These are phyloP conservation scores for Stentor coeruleus DNA, from an alignment of 73 alveolate genomes.

Conservation along the genomic window DNA sequence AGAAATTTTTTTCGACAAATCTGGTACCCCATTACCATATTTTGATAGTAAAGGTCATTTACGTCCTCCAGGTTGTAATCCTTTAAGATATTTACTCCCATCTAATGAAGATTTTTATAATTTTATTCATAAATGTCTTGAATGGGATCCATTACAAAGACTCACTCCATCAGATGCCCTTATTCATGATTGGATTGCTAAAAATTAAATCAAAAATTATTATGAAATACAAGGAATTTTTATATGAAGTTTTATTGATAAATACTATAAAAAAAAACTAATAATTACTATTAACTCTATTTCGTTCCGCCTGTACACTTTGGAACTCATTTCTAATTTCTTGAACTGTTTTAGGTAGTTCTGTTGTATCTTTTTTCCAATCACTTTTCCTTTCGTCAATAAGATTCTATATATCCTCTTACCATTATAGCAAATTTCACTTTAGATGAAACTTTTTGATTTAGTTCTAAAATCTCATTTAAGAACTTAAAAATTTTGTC, in stretches of 20 bases:
- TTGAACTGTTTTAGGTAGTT: not conserved
- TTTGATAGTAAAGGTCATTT: not conserved
- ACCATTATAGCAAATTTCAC: conserved; percentile 9
- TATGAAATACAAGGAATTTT: no score
- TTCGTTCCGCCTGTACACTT: no score
- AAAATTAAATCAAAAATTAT: no score
- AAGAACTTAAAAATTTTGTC: not conserved
- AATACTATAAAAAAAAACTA: no score
- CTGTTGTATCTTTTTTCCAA: not conserved
- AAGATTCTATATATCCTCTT: not conserved
- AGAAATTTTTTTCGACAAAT: not conserved
- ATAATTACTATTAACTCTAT: no score
- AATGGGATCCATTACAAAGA: not conserved
- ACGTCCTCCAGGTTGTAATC: not conserved
- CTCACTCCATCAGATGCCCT: not conserved
- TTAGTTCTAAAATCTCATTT: not conserved
- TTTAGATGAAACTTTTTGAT: conserved; percentile 1
- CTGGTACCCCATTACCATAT: not conserved
- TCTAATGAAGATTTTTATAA: no score
- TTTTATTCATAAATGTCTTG: not conserved
- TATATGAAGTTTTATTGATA: no score
- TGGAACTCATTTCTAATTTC: not conserved
- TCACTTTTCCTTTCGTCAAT: conserved; percentile 10
- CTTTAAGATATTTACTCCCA: not conserved
- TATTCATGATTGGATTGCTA: not conserved